phyloP scores from a whole-genome alignment of 2,329 filamentous ascomycete species.

The Penicillium digitatum region DNA sequence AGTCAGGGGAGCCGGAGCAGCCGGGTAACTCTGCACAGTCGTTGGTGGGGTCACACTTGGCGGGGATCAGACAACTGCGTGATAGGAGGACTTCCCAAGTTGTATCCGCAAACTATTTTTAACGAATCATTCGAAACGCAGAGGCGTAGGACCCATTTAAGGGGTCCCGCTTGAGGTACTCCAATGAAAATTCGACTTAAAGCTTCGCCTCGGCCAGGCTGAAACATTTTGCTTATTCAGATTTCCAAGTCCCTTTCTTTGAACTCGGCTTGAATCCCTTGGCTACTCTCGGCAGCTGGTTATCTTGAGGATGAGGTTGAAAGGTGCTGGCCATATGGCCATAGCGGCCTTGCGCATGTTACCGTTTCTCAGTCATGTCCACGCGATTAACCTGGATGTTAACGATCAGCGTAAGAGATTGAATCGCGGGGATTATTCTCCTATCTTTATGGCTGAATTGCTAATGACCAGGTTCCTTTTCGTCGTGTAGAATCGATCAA shows the following conservation, averaged over 20 bases:
- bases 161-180: not conserved
- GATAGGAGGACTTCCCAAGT: not conserved
- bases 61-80: not conserved
- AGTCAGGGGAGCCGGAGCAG: not conserved
- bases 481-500: conserved; percentile 34
- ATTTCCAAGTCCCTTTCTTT: not conserved
- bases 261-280: not conserved
- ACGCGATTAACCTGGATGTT: conserved; percentile 2
- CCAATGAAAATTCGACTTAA: not conserved
- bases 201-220: not conserved
- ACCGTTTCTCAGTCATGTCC: not conserved
- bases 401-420: not conserved
- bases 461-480: not conserved
- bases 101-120: not conserved
- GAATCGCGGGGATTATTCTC: conserved; percentile 15
- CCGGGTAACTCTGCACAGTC: not conserved
- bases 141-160: not conserved
- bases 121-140: not conserved
- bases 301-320: not conserved
- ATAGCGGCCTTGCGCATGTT: conserved; percentile 2
- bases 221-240: not conserved
- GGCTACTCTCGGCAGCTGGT: not conserved
- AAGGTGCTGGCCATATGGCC: not conserved
- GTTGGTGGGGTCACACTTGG: too few relatives aligned
- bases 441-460: not conserved